Conservation (phyloP, 257 asterid genomes). For the Cordia subcordata region DNA sequence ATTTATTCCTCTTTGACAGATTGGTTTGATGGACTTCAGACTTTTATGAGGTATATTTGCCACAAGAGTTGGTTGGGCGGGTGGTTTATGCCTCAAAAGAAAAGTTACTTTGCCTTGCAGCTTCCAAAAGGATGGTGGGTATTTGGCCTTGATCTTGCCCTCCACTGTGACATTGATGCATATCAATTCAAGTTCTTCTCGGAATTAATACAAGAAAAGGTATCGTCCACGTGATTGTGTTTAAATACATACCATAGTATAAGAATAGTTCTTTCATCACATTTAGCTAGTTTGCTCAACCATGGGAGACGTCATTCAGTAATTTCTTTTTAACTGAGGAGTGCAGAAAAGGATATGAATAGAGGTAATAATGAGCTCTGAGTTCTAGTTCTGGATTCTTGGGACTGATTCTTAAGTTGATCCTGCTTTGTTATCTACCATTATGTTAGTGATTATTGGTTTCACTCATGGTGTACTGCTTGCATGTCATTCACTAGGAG, state of each 20-base stretch:
- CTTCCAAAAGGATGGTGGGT: slow-evolving; percentile 98
- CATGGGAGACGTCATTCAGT: no score
- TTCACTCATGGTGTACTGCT: no score
- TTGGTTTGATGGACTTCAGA: slow-evolving; percentile 99
- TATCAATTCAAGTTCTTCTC: slow-evolving; percentile 95
- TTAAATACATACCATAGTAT: not conserved
- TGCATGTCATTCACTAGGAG: no score
- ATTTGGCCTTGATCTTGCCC: slow-evolving; percentile 97
- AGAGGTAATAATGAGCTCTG: no score
- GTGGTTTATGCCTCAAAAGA: slow-evolving; percentile 99
- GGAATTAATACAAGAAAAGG: slow-evolving; percentile 83
- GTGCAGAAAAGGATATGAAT: no score
- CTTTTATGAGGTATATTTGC: slow-evolving; percentile 94
- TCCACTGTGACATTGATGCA: slow-evolving; percentile 86
- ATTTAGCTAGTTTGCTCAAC: no score
- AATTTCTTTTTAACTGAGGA: no score
- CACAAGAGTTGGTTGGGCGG: slow-evolving; percentile 99
- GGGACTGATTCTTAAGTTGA: no score
- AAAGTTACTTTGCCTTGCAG: slow-evolving; percentile 95
- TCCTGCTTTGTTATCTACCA: no score
- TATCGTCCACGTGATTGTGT: slow-evolving; percentile 16
- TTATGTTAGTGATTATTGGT: no score
- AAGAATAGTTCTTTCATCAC: no score
- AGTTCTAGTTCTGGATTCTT: no score
- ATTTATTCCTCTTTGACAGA: slow-evolving; percentile 41